Base-by-base conservation (phyloP, 495 filamentous ascomycete species). In the Talaromyces trachyspermus region DNA sequence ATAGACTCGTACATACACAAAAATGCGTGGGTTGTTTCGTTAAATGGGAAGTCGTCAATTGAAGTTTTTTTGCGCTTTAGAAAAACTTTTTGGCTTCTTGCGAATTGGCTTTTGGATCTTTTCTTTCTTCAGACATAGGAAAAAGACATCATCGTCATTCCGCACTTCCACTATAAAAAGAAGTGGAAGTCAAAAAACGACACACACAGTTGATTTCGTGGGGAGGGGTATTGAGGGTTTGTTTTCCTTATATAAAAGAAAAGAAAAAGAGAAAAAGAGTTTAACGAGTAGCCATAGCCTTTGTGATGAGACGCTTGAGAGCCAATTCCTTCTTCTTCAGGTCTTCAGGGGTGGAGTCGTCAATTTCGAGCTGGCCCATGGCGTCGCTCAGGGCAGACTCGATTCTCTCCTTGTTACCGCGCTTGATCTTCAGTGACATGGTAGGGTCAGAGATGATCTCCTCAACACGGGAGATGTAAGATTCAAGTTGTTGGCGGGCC, bases 281-380 rank as follows among this genome's bases (percentile, higher is more conserved):
- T 80, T 86, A 92, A 65, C 87, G 81, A 54, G 87, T 88, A 49
- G 86, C 76, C 86, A 92, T 92, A 56, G 89, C 91, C 80, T 96
- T 97, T 62, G 92, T 99, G 47, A 99, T 89, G 52, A 95, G 75
- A 59, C 92, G 76, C 89, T 99, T 99, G 42, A 99, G 79, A 47
- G 89, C 92, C 46, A 99, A 75, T 79, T 99, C 92, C 85, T 96
- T 96, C 89, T 97, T 97, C 86, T 94, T 97, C 50, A 99, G 77
- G 66, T 99, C 92, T 58, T 99, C 92, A 30, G 89, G 85, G 38
- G 72, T 71, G 26, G 89, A 88, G 56, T 99, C 86, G 62, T 91
- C 86, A 59, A 91, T 73, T 74, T 91, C 86, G 43, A 91, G 76
- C 64, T 89, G 86, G 22, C 76, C 83, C 86, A 91, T 91, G 47